phyloP scores from a whole-genome alignment of 2,329 filamentous ascomycete genomes.

The Pochonia chlamydosporia region DNA sequence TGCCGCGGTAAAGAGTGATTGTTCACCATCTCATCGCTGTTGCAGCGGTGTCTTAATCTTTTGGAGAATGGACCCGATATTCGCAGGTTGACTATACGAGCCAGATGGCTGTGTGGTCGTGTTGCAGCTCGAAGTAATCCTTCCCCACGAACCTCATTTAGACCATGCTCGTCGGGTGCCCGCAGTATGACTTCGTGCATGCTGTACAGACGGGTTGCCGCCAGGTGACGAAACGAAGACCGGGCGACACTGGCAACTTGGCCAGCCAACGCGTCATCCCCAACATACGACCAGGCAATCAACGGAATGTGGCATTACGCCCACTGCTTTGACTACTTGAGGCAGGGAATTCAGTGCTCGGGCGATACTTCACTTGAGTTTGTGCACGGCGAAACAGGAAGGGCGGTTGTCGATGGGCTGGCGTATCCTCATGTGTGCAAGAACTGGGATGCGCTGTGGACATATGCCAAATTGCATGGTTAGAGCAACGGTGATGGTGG shows the following conservation, averaged over 20 bases:
- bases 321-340: slow-evolving; percentile 8
- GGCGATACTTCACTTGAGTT: slow-evolving; percentile 3
- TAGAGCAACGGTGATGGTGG: neutral
- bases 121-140: no score
- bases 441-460: slow-evolving; percentile 3
- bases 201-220: no score
- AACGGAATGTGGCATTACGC: slow-evolving; percentile 5
- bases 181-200: no score
- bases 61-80: no score
- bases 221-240: no score
- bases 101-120: no score
- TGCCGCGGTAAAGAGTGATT: no score
- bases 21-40: no score
- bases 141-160: no score
- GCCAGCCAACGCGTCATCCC: neutral
- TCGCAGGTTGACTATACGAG: no score
- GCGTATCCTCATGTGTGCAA: slow-evolving; percentile 2
- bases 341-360: slow-evolving; percentile 1
- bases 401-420: slow-evolving; percentile 2
- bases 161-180: no score
- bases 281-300: neutral
- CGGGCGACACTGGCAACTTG: neutral
- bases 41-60: no score
- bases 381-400: neutral
- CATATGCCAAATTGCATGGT: neutral